These are phyloP conservation scores for Schoenoplectus tabernaemontani DNA, from an alignment of 202 grass and related monocot genomes.

Conservation along the genomic window DNA sequence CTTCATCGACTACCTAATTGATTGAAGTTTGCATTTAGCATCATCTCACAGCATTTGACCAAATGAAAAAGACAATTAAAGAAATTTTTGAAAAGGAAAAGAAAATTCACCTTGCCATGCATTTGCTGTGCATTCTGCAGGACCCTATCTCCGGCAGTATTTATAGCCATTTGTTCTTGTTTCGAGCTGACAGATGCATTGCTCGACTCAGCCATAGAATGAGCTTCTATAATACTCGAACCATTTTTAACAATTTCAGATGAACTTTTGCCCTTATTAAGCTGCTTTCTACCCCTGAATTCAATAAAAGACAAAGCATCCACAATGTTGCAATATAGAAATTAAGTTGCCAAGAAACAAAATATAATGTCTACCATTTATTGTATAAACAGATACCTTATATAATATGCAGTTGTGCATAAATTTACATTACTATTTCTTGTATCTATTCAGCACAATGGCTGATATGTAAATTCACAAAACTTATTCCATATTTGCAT, in stretches of 20 bases:
- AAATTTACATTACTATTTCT: neutral
- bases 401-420: neutral
- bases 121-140: conserved; percentile 6
- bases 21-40: neutral
- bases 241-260: conserved; percentile 25
- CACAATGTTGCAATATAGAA: neutral
- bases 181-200: conserved; percentile 32
- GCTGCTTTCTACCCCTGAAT: conserved; percentile 48
- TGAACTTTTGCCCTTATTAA: conserved; percentile 46
- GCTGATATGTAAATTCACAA: neutral
- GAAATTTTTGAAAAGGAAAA: neutral
- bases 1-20: neutral
- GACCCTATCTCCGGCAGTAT: conserved; percentile 37
- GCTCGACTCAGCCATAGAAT: conserved; percentile 36
- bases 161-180: conserved; percentile 20
- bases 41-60: neutral
- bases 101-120: neutral
- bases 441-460: neutral
- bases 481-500: neutral
- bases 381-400: neutral
- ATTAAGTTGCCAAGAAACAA: neutral
- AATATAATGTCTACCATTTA: neutral
- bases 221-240: conserved; percentile 34
- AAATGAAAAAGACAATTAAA: neutral
- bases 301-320: conserved; percentile 26